phyloP scores from a whole-genome alignment of 2,329 filamentous ascomycete species.

The Phoma sp. region DNA sequence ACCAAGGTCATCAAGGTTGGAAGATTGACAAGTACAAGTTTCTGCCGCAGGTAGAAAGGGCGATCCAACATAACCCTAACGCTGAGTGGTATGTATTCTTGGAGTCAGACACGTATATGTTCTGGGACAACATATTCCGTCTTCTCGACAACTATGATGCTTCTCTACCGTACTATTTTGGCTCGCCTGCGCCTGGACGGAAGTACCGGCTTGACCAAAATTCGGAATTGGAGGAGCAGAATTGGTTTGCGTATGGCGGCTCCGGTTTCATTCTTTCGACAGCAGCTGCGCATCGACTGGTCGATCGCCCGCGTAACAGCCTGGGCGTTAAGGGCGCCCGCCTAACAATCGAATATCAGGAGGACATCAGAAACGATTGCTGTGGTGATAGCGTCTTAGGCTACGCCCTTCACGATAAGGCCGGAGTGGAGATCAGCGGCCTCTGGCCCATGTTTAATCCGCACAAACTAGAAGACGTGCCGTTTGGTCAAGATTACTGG shows the following conservation, averaged over 20 bases:
- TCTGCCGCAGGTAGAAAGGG: slow-evolving; percentile 55
- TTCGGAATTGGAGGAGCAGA: slow-evolving; percentile 43
- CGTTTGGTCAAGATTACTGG: slow-evolving; percentile 44
- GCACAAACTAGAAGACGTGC: slow-evolving; percentile 40
- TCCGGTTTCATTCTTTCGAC: slow-evolving; percentile 47
- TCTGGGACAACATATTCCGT: slow-evolving; percentile 37
- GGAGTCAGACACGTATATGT: slow-evolving; percentile 30
- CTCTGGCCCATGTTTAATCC: slow-evolving; percentile 50
- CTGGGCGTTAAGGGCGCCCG: slow-evolving; percentile 16
- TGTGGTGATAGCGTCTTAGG: slow-evolving; percentile 36
- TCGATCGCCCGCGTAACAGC: slow-evolving; percentile 42
- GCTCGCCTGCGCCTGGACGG: slow-evolving; percentile 29
- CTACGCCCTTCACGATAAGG: slow-evolving; percentile 29
- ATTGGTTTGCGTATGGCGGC: slow-evolving; percentile 47
- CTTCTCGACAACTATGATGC: slow-evolving; percentile 40
- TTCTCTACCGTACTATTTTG: slow-evolving; percentile 39
- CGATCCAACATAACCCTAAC: slow-evolving; percentile 31
- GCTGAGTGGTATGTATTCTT: slow-evolving; percentile 32
- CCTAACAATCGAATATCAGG: slow-evolving; percentile 17
- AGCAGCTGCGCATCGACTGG: slow-evolving; percentile 55
- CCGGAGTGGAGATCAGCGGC: slow-evolving; percentile 27
- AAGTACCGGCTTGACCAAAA: slow-evolving; percentile 21
- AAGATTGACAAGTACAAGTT: slow-evolving; percentile 60
- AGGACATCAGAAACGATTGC: slow-evolving; percentile 46
- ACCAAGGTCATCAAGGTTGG: slow-evolving; percentile 35